Conservation (phyloP, 768 basidiomycete genomes). For the Austroboletus eburneus region DNA sequence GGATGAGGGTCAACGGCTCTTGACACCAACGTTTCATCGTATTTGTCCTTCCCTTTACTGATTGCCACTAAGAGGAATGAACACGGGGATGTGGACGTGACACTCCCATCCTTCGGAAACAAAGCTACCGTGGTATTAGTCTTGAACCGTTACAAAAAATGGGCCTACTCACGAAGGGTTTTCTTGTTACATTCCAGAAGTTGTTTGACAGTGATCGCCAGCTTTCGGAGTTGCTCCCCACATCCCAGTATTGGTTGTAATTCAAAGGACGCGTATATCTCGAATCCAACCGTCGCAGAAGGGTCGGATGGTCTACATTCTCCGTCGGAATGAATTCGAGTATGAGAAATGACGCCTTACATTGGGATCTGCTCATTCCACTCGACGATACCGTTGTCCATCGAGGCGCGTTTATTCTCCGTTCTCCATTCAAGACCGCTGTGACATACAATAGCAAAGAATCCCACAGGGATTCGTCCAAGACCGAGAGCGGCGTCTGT, state of each 20-base stretch:
- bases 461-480: constrained; percentile 3
- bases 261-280: too few species aligned
- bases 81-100: background rate
- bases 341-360: constrained; percentile 1
- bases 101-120: background rate
- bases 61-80: background rate
- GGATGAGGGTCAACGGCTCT: background rate
- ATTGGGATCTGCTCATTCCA: too few species aligned
- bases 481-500: background rate
- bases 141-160: too few species aligned
- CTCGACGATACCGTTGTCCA: background rate
- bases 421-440: too few species aligned
- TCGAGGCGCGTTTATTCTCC: background rate
- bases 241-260: too few species aligned
- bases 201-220: too few species aligned
- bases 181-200: too few species aligned
- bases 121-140: too few species aligned
- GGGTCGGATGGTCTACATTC: constrained; percentile 1
- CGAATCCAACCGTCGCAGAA: constrained; percentile 1
- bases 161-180: too few species aligned
- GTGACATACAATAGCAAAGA: constrained; percentile 1
- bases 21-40: background rate
- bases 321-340: background rate
- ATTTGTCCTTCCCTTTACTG: too few species aligned
- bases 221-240: too few species aligned